These are phyloP conservation scores for Diaporthe humulicola DNA, from an alignment of 2,329 filamentous ascomycete genomes.

Conservation along the genomic window DNA sequence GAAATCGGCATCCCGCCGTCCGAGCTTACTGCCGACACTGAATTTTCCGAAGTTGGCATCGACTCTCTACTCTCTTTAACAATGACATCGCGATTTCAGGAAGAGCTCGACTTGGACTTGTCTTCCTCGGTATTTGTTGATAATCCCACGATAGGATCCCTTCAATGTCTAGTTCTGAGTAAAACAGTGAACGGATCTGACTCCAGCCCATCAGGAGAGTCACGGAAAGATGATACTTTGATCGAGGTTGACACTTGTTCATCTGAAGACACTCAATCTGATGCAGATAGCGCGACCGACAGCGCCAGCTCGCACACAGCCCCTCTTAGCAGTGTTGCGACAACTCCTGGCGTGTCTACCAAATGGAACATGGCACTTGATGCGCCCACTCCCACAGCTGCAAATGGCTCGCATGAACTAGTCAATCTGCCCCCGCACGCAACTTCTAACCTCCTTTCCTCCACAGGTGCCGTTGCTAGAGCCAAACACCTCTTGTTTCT, in stretches of 20 bases:
- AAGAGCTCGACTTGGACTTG: conserved; percentile 13
- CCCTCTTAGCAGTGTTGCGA: conserved; percentile 10
- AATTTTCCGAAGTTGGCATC: conserved; percentile 14
- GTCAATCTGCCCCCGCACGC: not conserved
- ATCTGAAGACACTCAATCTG: not conserved
- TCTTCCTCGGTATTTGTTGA: conserved; percentile 7
- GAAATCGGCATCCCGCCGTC: conserved; percentile 16
- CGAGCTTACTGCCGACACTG: conserved; percentile 4
- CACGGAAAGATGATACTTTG: not conserved
- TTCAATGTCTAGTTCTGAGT: not conserved
- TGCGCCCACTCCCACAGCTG: not conserved
- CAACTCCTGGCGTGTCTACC: not conserved
- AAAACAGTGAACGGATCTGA: not conserved
- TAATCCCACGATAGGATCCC: not conserved
- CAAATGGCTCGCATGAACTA: not conserved
- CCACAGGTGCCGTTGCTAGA: not conserved
- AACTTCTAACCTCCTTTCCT: not conserved
- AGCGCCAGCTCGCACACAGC: not conserved
- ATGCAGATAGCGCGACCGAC: not conserved
- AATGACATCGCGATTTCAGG: conserved; percentile 17
- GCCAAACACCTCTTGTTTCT: conserved; percentile 21
- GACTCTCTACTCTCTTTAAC: conserved; percentile 19
- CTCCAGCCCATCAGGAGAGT: not conserved
- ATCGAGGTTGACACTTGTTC: not conserved
- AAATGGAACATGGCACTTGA: not conserved